Percentiles rank a stretch among this genome's conserved stretches.
phyloP scores from a whole-genome alignment of 306 rosid genomes.

The Prunus mume region DNA sequence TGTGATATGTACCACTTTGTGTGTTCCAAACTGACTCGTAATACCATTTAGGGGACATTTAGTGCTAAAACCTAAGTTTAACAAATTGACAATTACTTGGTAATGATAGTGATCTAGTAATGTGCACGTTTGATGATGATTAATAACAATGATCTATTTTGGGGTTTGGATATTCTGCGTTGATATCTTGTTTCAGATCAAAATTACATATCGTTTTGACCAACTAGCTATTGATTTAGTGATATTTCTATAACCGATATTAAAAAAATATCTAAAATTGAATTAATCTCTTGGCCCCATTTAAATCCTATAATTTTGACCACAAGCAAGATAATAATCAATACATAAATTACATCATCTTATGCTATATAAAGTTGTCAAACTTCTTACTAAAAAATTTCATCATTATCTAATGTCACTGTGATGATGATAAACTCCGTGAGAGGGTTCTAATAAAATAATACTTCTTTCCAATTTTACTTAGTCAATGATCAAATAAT shows the following conservation, averaged over 20 bases:
- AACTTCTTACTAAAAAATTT: background rate
- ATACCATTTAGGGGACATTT: conserved; percentile 37
- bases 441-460: background rate
- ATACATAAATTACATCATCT: background rate
- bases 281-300: background rate
- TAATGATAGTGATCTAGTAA: background rate
- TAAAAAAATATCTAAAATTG: background rate
- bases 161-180: background rate
- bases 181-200: background rate
- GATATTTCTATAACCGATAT: background rate
- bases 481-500: background rate
- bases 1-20: conserved; percentile 31
- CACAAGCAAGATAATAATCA: background rate
- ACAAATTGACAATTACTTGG: background rate
- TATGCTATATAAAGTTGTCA: background rate
- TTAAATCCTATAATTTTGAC: background rate
- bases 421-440: background rate
- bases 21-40: conserved; percentile 9
- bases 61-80: background rate
- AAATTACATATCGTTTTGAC: background rate
- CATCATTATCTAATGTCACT: background rate
- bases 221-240: background rate
- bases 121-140: background rate
- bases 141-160: background rate
- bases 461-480: background rate